Conservation (phyloP, 306 rosid species). For the Prunus persica region Prunus_persica_NCBIv2 NC_034012.1:2791001-2791500, state of each 20-base stretch:
- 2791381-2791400: neutral
- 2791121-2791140: conserved; percentile 35
- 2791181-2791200: conserved; percentile 21
- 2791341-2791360: conserved; percentile 16
- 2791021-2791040: conserved; percentile 30
- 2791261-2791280: conserved; percentile 7
- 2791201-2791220: conserved; percentile 70
- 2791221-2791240: conserved; percentile 34
- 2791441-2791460: too few species aligned
- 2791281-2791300: conserved; percentile 40
- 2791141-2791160: conserved; percentile 36
- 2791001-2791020: conserved; percentile 33
- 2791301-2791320: conserved; percentile 46
- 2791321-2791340: conserved; percentile 34
- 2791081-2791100: neutral
- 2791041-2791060: neutral
- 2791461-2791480: neutral
- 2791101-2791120: conserved; percentile 35
- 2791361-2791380: neutral
- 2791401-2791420: too few species aligned
- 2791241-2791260: conserved; percentile 31
- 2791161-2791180: conserved; percentile 9
- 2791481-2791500: neutral
- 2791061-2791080: neutral
- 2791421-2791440: neutral